A percentile compares a stretch with the other conserved stretches of the same genome.
Conservation (phyloP, 2,329 filamentous ascomycete genomes). For the Sphaerulina populicola region DNA sequence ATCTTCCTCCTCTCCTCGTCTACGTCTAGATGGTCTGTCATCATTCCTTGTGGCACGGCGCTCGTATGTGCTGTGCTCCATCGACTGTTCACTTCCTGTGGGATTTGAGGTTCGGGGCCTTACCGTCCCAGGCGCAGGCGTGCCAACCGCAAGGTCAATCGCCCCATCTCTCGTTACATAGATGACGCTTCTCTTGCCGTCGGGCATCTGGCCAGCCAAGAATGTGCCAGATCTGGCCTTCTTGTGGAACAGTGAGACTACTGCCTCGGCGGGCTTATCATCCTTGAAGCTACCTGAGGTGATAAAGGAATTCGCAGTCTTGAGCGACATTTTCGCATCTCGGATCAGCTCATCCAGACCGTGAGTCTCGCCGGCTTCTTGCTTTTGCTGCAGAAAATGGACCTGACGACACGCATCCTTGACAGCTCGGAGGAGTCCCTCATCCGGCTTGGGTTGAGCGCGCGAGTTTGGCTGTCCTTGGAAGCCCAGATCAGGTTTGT, state of each 20-base stretch:
- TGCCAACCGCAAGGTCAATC: constrained; percentile 11
- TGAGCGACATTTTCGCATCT: constrained; percentile 10
- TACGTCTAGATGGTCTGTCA: background rate
- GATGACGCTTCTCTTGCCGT: constrained; percentile 14
- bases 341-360: constrained; percentile 10
- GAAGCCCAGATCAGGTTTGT: background rate
- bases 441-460: constrained; percentile 2
- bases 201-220: constrained; percentile 5
- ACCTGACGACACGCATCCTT: constrained; percentile 18
- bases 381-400: constrained; percentile 15
- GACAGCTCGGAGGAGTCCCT: constrained; percentile 11
- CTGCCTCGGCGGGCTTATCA: constrained; percentile 15
- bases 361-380: constrained; percentile 15
- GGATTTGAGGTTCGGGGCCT: background rate
- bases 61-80: background rate
- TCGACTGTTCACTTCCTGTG: background rate
- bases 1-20: constrained; percentile 6
- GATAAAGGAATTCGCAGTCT: constrained; percentile 12
- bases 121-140: background rate
- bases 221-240: constrained; percentile 17
- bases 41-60: background rate
- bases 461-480: constrained; percentile 5
- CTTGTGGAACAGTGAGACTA: constrained; percentile 16
- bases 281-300: constrained; percentile 16
- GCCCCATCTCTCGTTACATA: constrained; percentile 12